Base-by-base conservation (phyloP, 441 rosid species). In the Erodium chrysanthum region DNA sequence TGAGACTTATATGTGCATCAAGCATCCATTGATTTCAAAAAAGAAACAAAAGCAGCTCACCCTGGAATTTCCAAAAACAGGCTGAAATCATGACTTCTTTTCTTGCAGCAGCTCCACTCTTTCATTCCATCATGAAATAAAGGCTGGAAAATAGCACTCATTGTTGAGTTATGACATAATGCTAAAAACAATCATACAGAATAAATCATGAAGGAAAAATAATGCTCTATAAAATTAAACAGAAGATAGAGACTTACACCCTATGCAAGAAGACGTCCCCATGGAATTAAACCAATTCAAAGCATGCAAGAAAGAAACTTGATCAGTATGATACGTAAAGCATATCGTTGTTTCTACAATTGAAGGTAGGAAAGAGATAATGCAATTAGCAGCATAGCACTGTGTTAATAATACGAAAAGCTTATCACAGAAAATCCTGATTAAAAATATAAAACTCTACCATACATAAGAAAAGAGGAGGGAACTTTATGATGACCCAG, bases 31-130 rank as follows among this genome's bases (percentile, higher is more conserved):
- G 18, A 15, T 54, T 54, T 15, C 68, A 22, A 64, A 9, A 9
- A 44, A 50, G 7, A 64, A 21, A 46, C 11, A 44, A 17, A 11
- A 1, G 68, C 18, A 54, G 46, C 80, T 67, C 80, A 91, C 98
- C 98, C 97, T 0, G 94, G 97, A 67, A 94, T 89, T 79, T 82
- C 96, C 71, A 91, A 70, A 75, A 91, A 91, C 69, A 88, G 79
- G 67, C 79, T 83, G 70, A 93, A 93, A 81, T 93, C 96, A 75
- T 93, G 95, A 70, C 97, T 93, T 82, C 85, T 81, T 76, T 88
- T 85, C 82, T 89, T 93, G 87, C 96, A 93, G 81, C 98, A 93
- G 73, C 98, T 89, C 98, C 98, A 91, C 73, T 91, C 97, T 83
- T 87, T 93, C 86, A 82, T 91, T 71, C 97, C 98, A 64, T 93